Evolutionary conservation across 805 yeast genomes (phyloP), one percentile per base, ranked within the genome.

Genomic region (Spathaspora girioi): DNA sequence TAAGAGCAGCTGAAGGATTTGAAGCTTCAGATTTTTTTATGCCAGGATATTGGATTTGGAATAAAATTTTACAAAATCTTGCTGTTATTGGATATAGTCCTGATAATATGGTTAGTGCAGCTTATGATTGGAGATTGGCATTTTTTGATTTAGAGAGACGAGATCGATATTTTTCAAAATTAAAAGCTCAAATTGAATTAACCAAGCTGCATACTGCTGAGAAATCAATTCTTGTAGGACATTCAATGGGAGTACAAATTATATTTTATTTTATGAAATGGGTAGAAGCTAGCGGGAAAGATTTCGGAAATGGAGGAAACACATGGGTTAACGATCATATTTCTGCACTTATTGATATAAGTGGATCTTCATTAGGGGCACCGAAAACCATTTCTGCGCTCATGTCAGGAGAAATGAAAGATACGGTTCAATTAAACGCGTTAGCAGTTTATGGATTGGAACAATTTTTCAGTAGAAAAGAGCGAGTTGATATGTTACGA

Each of bases 41-140:
- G 68, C 89, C 97, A 3, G 99, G 99, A 0, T 94, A 94, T 67
- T 94, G 99, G 99, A 89, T 94, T 61, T 94, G 99, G 99, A 90
- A 89, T 65, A 94, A 94, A 65, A 82, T 94, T 48, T 75, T 94
- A n/a, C 97, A 93, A 67, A 94, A 94, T 62, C 73, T 94, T 57
- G 96, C 97, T 2, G 97, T 89, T 0, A 81, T 94, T 54, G 97
- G 97, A 0, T 94, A 94, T 68, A 96, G 89, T 46, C 93, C 97
- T 1, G 86, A 89, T 59, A 89, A 80, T 60, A 91, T 94, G 97
- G 64, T 79, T 29, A 85, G 92, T 50, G 99, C 98, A 1, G 79
- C 97, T 1, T 94, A 94, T 67, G 99, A 94, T 67, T 94, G 99
- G 99, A 81, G 99, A 63, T 77, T 94, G 58, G 86, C 96, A 0